These are phyloP conservation scores for Phascolomyces articulosus DNA, from an alignment of 371 early-diverging fungal species.

Conservation along the genomic window DNA sequence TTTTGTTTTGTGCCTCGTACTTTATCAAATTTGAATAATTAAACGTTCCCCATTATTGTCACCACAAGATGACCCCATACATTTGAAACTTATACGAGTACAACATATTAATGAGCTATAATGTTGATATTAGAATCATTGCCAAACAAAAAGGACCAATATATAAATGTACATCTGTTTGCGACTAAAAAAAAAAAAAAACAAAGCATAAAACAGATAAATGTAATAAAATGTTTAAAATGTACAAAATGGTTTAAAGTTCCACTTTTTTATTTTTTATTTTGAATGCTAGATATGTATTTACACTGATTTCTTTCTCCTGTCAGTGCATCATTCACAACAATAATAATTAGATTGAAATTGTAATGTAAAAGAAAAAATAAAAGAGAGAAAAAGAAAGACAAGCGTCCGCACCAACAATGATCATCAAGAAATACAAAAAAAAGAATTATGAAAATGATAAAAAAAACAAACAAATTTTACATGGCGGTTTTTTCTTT, in stretches of 20 bases:
- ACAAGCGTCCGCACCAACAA: constrained; percentile 40
- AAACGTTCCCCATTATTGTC: not conserved
- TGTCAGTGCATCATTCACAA: constrained; percentile 42
- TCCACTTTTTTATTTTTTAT: not conserved
- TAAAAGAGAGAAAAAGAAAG: constrained; percentile 6
- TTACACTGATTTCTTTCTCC: constrained; percentile 32
- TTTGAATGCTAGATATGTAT: constrained; percentile 14
- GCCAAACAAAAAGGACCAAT: too few species aligned
- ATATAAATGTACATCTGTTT: too few species aligned
- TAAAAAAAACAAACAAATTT: not conserved
- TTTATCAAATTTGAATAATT: not conserved
- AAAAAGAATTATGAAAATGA: not conserved
- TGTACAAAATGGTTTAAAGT: not conserved
- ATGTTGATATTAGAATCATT: too few species aligned
- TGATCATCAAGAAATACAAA: constrained; percentile 40
- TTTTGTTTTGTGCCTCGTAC: not conserved
- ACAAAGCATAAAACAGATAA: too few species aligned
- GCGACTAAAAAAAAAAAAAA: too few species aligned
- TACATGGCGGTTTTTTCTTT: too few species aligned
- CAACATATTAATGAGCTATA: too few species aligned
- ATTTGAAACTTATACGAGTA: too few species aligned
- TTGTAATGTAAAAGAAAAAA: not conserved
- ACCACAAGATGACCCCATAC: too few species aligned
- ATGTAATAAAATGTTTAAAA: not conserved
- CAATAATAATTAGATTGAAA: not conserved